These are phyloP conservation scores for Alternaria gansuensis DNA, from an alignment of 2,329 filamentous ascomycete species.

Conservation along the genomic window DNA sequence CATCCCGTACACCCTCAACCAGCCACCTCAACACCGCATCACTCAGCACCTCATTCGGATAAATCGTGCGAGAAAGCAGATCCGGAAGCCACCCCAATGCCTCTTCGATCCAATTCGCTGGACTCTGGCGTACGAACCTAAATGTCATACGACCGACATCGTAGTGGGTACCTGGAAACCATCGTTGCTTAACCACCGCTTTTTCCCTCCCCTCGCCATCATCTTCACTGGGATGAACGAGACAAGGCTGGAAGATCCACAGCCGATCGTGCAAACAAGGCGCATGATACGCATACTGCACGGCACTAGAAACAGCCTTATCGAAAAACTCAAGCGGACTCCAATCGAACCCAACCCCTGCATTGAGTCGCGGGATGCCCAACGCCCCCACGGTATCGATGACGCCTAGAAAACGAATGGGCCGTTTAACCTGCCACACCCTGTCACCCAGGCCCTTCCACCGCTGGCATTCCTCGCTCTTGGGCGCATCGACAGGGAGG, in stretches of 20 bases:
- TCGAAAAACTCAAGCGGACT: constrained; percentile 51
- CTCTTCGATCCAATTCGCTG: constrained; percentile 41
- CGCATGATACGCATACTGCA: constrained; percentile 49
- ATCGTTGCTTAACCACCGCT: constrained; percentile 38
- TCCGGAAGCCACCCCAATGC: constrained; percentile 40
- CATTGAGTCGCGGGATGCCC: constrained; percentile 47
- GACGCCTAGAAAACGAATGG: constrained; percentile 47
- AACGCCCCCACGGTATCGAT: constrained; percentile 50
- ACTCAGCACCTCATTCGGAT: constrained; percentile 46
- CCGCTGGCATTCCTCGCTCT: constrained; percentile 32
- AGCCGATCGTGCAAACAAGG: constrained; percentile 47
- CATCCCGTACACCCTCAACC: constrained; percentile 36
- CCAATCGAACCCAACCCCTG: constrained; percentile 50
- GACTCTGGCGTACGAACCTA: constrained; percentile 45
- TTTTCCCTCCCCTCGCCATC: constrained; percentile 20
- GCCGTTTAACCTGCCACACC: constrained; percentile 45
- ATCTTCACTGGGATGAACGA: constrained; percentile 8
- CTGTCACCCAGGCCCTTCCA: constrained; percentile 28
- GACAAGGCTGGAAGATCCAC: constrained; percentile 46
- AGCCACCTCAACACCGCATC: constrained; percentile 47
- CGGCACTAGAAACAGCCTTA: constrained; percentile 42
- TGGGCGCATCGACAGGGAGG: constrained; percentile 41
- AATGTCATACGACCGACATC: constrained; percentile 50
- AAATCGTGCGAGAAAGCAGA: constrained; percentile 40
- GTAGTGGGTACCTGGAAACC: constrained; percentile 53